Conservation (phyloP, 169 alveolate species). For the Plasmodium gonderi region DNA sequence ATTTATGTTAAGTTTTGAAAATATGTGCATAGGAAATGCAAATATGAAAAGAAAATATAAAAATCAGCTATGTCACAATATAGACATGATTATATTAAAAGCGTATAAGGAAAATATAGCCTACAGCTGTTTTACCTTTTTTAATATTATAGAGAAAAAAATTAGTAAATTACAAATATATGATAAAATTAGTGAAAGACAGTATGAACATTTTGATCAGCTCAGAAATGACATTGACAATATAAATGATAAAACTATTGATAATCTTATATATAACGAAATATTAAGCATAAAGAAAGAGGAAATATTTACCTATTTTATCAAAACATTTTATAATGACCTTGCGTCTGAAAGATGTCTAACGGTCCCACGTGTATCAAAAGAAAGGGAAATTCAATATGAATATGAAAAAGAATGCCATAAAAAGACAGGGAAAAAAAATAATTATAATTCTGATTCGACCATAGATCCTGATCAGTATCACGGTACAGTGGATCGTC, state of each 20-base stretch:
- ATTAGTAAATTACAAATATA: slow-evolving; percentile 18
- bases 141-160: slow-evolving; percentile 27
- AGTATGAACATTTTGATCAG: slow-evolving; percentile 20
- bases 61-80: slow-evolving; percentile 8
- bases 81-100: slow-evolving; percentile 46
- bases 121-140: slow-evolving; percentile 44
- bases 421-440: background rate
- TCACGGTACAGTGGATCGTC: background rate
- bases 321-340: slow-evolving; percentile 1
- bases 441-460: slow-evolving; percentile 3
- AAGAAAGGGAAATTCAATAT: background rate
- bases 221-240: background rate
- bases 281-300: slow-evolving; percentile 50
- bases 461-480: slow-evolving; percentile 9
- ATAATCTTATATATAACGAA: slow-evolving; percentile 61
- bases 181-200: background rate
- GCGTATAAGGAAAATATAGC: slow-evolving; percentile 67
- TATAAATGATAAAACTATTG: slow-evolving; percentile 9
- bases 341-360: background rate
- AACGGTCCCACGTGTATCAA: background rate
- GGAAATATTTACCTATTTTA: slow-evolving; percentile 34
- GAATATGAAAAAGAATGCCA: background rate
- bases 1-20: slow-evolving; percentile 24
- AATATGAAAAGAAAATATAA: slow-evolving; percentile 20
- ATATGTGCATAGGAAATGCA: slow-evolving; percentile 24